These are phyloP conservation scores for Eucalyptus polybractea DNA, from an alignment of 345 rosid species.

Conservation along the genomic window DNA sequence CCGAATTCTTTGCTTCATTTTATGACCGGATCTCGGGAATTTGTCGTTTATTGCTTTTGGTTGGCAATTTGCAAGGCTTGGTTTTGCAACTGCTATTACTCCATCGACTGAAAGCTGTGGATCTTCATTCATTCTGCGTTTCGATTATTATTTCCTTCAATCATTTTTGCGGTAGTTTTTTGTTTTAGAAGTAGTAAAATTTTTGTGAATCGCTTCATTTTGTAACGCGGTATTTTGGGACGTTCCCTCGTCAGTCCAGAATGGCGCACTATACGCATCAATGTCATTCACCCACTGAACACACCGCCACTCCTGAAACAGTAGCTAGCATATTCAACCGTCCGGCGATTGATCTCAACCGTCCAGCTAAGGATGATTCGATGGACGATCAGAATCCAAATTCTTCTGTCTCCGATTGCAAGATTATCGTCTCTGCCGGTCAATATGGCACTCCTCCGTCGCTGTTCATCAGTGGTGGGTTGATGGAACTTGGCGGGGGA, in stretches of 20 bases:
- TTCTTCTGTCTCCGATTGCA: constrained; percentile 39
- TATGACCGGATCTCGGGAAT: background rate
- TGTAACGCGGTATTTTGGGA: background rate
- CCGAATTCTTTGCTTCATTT: background rate
- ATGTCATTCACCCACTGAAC: background rate
- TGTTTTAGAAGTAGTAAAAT: background rate
- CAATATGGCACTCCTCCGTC: background rate
- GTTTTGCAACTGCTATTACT: background rate
- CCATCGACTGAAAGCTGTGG: background rate
- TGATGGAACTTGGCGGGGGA: constrained; percentile 27
- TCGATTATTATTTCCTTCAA: background rate
- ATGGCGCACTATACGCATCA: background rate
- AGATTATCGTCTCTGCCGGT: constrained; percentile 14
- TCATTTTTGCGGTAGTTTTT: background rate
- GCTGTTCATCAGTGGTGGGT: background rate
- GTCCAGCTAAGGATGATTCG: background rate
- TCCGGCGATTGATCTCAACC: background rate
- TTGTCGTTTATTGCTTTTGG: background rate
- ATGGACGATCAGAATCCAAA: background rate
- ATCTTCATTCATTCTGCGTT: background rate
- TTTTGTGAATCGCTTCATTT: background rate
- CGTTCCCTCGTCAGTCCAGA: background rate
- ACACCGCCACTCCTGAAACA: background rate
- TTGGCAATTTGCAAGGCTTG: background rate
- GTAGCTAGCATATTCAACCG: background rate